These are phyloP conservation scores for Paramyrothecium roridum DNA, from an alignment of 2,329 filamentous ascomycete genomes.

Conservation along the genomic window DNA sequence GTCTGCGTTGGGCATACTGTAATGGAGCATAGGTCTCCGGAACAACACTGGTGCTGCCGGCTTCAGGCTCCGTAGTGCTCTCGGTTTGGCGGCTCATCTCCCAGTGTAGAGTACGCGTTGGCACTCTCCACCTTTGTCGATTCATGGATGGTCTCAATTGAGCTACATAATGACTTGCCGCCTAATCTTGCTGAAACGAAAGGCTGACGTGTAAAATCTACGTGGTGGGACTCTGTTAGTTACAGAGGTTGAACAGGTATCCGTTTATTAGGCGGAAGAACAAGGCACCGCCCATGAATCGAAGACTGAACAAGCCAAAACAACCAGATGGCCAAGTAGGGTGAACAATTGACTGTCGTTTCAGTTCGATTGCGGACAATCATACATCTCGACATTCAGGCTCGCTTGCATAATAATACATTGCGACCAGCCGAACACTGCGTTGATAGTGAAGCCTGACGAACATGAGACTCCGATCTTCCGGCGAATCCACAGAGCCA, in stretches of 20 bases:
- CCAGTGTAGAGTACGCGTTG: slow-evolving; percentile 35
- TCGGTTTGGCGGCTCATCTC: slow-evolving; percentile 42
- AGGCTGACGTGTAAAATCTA: slow-evolving; percentile 41
- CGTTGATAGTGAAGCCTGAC: no score
- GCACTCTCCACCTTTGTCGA: slow-evolving; percentile 47
- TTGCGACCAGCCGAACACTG: no score
- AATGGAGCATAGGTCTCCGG: slow-evolving; percentile 67
- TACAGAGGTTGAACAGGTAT: slow-evolving; percentile 20
- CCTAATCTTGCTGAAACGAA: slow-evolving; percentile 51
- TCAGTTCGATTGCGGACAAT: no score
- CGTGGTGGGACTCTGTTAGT: slow-evolving; percentile 19
- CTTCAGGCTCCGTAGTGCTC: slow-evolving; percentile 58
- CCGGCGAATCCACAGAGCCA: no score
- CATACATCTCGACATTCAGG: no score
- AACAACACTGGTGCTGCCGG: slow-evolving; percentile 62
- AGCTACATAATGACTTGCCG: background rate
- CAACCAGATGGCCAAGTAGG: no score
- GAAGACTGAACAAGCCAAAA: background rate
- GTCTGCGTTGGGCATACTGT: slow-evolving; percentile 52
- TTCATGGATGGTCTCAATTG: slow-evolving; percentile 43
- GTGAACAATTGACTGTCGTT: no score
- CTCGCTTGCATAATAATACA: no score
- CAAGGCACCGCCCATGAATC: background rate
- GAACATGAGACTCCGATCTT: no score
- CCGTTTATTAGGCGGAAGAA: slow-evolving; percentile 13